phyloP scores from a whole-genome alignment of 2,329 filamentous ascomycete species.

The Clonostachys rhizophaga region DNA sequence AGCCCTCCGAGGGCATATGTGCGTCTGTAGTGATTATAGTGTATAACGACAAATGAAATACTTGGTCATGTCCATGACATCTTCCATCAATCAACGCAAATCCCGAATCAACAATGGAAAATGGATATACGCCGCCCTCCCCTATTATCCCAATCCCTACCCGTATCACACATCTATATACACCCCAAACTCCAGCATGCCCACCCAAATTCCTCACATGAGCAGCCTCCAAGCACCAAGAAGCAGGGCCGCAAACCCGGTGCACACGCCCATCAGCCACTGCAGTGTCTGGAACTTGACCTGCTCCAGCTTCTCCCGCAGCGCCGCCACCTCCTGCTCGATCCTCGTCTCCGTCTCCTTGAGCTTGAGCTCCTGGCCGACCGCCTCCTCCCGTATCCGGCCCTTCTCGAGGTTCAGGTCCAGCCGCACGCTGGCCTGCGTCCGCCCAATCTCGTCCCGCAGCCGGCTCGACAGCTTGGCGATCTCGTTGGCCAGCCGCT shows the following conservation, averaged over 20 bases:
- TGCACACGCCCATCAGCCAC: conserved; percentile 89
- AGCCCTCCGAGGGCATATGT: too few relatives aligned
- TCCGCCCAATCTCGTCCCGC: conserved; percentile 89
- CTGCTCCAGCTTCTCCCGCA: conserved; percentile 88
- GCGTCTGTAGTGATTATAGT: too few relatives aligned
- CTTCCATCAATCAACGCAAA: too few relatives aligned
- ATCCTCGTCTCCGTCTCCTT: conserved; percentile 99
- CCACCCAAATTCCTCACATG: conserved; percentile 38
- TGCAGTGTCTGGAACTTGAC: conserved; percentile 98
- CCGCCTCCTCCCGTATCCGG: conserved; percentile 91
- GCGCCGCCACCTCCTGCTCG: conserved; percentile 89
- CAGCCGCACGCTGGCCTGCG: conserved; percentile 85
- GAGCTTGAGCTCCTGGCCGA: conserved; percentile 94
- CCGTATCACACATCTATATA: background rate
- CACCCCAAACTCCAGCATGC: too few relatives aligned
- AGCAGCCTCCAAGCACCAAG: conserved; percentile 67
- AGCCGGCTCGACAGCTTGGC: conserved; percentile 87
- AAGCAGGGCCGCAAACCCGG: conserved; percentile 61
- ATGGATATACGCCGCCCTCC: too few relatives aligned
- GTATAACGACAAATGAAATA: too few relatives aligned
- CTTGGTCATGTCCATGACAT: too few relatives aligned
- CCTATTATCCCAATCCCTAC: background rate
- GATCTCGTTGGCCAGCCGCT: conserved; percentile 89
- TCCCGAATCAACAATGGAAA: too few relatives aligned
- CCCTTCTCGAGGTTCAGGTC: conserved; percentile 97